Evolutionary conservation across 2,329 filamentous ascomycete species (phyloP).

Genomic region (Apiospora koreana): DNA sequence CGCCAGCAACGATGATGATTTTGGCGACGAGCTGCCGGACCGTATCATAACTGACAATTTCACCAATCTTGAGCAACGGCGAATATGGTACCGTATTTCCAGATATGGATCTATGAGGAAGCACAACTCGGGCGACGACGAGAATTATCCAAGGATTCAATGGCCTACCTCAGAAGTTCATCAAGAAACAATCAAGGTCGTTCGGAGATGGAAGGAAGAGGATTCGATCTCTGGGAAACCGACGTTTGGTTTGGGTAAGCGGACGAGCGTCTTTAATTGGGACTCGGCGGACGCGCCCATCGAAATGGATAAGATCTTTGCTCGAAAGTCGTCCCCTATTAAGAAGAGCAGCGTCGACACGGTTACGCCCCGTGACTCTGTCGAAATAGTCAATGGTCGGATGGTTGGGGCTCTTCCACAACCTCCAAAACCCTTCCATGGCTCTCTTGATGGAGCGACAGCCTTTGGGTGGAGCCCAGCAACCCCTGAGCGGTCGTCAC

Average conservation of each 20-base stretch:
- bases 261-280: conserved; percentile 62
- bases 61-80: conserved; percentile 56
- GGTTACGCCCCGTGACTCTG: conserved; percentile 25
- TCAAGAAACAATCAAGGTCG: conserved; percentile 55
- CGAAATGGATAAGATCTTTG: conserved; percentile 48
- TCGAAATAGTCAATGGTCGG: conserved; percentile 12
- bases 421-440: background rate
- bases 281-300: conserved; percentile 53
- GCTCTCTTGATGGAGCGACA: conserved; percentile 4
- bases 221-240: conserved; percentile 57
- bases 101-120: conserved; percentile 59
- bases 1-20: conserved; percentile 9
- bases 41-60: conserved; percentile 54
- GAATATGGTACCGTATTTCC: conserved; percentile 66
- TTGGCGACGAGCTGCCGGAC: conserved; percentile 41
- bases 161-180: conserved; percentile 59
- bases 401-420: background rate
- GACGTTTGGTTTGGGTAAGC: conserved; percentile 43
- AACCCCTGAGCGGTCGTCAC: conserved; percentile 11
- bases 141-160: conserved; percentile 59
- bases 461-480: conserved; percentile 28
- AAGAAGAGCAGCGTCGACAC: conserved; percentile 18
- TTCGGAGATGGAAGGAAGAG: conserved; percentile 67
- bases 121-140: conserved; percentile 58
- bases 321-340: conserved; percentile 33